Percentiles rank a stretch among this genome's conserved stretches.
These are phyloP conservation scores for Torulaspora franciscae DNA, from an alignment of 805 yeast species.

Conservation along the genomic window DNA sequence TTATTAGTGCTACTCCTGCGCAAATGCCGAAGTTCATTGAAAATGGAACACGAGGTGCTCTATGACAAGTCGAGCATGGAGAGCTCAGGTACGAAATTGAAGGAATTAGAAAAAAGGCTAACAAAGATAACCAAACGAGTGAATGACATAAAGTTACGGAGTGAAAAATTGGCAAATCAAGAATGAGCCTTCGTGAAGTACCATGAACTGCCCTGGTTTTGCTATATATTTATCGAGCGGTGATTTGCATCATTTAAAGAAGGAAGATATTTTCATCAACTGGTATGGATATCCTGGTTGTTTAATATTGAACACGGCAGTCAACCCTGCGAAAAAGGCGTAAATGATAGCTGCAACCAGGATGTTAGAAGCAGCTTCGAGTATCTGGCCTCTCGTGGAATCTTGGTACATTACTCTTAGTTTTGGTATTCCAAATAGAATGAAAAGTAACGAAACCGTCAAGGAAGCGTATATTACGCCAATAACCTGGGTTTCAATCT, in stretches of 20 bases:
- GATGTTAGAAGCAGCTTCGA: slow-evolving; percentile 36
- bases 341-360: slow-evolving; percentile 48
- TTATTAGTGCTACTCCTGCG: slow-evolving; percentile 26
- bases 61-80: slow-evolving; percentile 15
- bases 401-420: slow-evolving; percentile 22
- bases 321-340: slow-evolving; percentile 56
- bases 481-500: slow-evolving; percentile 84
- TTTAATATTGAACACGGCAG: slow-evolving; percentile 65
- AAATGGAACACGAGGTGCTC: slow-evolving; percentile 20
- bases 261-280: slow-evolving; percentile 40
- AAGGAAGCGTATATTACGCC: slow-evolving; percentile 67
- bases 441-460: slow-evolving; percentile 52
- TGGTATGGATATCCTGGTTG: slow-evolving; percentile 72
- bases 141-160: slow-evolving; percentile 7
- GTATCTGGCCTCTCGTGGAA: slow-evolving; percentile 35
- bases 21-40: slow-evolving; percentile 22
- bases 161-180: slow-evolving; percentile 10
- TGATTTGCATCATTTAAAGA: slow-evolving; percentile 12
- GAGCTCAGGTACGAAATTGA: slow-evolving; percentile 10
- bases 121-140: slow-evolving; percentile 12
- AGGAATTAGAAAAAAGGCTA: slow-evolving; percentile 15
- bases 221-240: background rate
- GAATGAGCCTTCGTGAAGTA: background rate
- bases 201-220: background rate
- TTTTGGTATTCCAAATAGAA: slow-evolving; percentile 54